Evolutionary conservation across 1,284 basidiomycete genomes (phyloP).

Genomic region (Ceratorhiza oryzae-sativae): DNA sequence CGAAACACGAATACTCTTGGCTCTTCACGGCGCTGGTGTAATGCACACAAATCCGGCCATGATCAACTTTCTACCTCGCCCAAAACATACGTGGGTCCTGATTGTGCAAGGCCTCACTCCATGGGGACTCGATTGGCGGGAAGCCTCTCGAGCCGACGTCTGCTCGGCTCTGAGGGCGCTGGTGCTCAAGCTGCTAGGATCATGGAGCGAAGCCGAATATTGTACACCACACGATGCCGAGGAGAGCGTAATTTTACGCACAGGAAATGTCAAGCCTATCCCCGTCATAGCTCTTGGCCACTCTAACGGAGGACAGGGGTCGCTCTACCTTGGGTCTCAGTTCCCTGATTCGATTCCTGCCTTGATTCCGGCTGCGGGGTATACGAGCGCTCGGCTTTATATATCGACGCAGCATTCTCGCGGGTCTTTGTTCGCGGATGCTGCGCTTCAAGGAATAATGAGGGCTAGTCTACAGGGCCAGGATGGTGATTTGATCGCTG

Average conservation of each 20-base stretch:
- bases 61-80: constrained; percentile 64
- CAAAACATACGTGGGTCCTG: constrained; percentile 70
- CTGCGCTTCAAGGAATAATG: constrained; percentile 37
- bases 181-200: constrained; percentile 41
- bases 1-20: constrained; percentile 64
- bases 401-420: constrained; percentile 38
- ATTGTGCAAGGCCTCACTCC: constrained; percentile 74
- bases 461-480: constrained; percentile 39
- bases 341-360: constrained; percentile 65
- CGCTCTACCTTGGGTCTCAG: constrained; percentile 78
- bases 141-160: constrained; percentile 69
- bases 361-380: constrained; percentile 41
- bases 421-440: constrained; percentile 39
- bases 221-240: constrained; percentile 19
- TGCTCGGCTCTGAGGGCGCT: constrained; percentile 62
- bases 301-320: constrained; percentile 92
- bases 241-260: background rate
- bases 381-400: constrained; percentile 41
- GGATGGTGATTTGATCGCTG: constrained; percentile 41
- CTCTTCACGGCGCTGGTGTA: constrained; percentile 84
- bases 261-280: constrained; percentile 41
- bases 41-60: constrained; percentile 63
- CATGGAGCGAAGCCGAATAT: constrained; percentile 25
- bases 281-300: constrained; percentile 78
- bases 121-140: constrained; percentile 89